Percentiles rank a stretch among this genome's conserved stretches.
These are phyloP conservation scores for Persicaria tinctoria DNA, from an alignment of 148 eudicot genomes.

Conservation along the genomic window DNA sequence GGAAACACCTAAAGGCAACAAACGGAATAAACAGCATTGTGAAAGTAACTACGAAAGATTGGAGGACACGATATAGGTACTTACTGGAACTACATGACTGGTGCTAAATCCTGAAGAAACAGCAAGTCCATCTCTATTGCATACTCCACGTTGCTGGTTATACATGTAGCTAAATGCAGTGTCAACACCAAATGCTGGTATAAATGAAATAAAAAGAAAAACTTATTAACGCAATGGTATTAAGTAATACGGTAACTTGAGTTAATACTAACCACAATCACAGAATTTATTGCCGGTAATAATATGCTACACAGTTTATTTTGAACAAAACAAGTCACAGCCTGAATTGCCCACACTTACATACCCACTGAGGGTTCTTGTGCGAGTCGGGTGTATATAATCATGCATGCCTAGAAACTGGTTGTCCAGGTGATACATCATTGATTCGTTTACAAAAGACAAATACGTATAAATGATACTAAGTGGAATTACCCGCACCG, in stretches of 20 bases:
- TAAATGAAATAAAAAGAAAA: neutral
- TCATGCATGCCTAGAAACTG: neutral
- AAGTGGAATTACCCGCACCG: neutral
- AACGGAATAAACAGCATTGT: neutral
- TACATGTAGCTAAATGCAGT: constrained; percentile 92
- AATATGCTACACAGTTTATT: neutral
- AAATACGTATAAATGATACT: neutral
- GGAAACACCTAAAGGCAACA: neutral
- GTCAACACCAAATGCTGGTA: constrained; percentile 90
- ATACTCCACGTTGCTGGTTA: constrained; percentile 73
- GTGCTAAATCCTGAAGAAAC: constrained; percentile 80
- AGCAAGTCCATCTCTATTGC: constrained; percentile 73
- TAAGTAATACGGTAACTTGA: neutral
- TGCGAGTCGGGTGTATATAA: neutral
- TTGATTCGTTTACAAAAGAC: neutral
- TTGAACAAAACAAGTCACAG: neutral
- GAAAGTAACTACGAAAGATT: constrained; percentile 2
- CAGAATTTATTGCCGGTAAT: neutral
- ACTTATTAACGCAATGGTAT: neutral
- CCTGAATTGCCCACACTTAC: neutral
- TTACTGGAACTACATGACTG: constrained; percentile 91
- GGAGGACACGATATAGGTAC: constrained; percentile 16
- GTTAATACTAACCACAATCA: neutral
- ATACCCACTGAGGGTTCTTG: neutral
- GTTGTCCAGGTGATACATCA: neutral